Conservation (phyloP, 108 stramenopile species). For the Pseudonitzschia multiseries region DNA sequence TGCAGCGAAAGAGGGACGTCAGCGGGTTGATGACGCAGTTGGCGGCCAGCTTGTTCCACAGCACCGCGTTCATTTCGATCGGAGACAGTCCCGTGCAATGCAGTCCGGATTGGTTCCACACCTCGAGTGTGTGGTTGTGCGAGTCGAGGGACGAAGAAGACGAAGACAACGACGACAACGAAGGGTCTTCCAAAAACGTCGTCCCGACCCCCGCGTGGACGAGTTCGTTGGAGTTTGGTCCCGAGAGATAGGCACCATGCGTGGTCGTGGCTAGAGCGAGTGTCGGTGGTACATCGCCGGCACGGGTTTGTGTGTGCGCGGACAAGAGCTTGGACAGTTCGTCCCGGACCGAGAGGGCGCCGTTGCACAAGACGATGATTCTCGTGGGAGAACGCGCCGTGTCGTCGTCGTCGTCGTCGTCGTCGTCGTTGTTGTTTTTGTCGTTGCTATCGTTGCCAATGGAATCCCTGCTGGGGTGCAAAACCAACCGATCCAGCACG, state of each 20-base stretch:
- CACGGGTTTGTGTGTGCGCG: not conserved
- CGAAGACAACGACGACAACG: no score
- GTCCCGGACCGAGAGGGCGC: conserved; percentile 52
- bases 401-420: not conserved
- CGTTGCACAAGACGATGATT: conserved; percentile 52
- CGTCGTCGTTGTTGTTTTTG: not conserved
- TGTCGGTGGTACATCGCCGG: not conserved
- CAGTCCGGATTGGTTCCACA: conserved; percentile 40
- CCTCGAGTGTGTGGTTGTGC: not conserved
- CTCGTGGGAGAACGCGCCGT: not conserved
- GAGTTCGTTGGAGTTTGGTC: conserved; percentile 21
- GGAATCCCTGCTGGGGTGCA: no score
- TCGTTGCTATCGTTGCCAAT: no score
- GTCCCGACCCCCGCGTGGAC: conserved; percentile 53
- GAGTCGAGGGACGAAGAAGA: no score
- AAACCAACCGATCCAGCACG: conserved; percentile 24
- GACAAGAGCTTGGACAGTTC: conserved; percentile 24
- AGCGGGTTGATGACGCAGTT: conserved; percentile 78
- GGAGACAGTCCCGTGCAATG: conserved; percentile 18
- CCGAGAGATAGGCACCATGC: conserved; percentile 46
- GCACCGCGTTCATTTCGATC: conserved; percentile 38
- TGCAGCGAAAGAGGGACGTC: conserved; percentile 46
- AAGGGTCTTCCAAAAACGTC: conserved; percentile 31
- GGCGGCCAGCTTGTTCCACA: conserved; percentile 70
- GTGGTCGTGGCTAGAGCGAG: conserved; percentile 44